Evolutionary conservation across 2,329 filamentous ascomycete genomes (phyloP), one percentile per base, ranked within the genome.

Genomic region (Colletotrichum karsti): DNA sequence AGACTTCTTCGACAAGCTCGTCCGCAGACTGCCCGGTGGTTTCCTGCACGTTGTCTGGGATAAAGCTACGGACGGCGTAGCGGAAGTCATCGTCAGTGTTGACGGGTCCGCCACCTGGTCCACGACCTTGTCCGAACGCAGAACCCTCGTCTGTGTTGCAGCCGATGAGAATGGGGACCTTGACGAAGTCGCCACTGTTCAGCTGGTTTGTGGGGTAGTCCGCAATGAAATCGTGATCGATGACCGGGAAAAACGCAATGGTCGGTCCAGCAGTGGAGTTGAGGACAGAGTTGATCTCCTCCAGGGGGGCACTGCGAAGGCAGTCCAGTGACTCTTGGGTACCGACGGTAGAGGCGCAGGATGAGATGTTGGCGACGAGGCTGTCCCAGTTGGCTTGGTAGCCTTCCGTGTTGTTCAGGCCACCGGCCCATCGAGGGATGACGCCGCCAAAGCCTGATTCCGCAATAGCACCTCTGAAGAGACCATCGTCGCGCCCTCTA

Each of bases 401-500:
- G 6, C 61, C 39, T 6, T 46, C 50, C 12, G 74, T 78, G n/a
- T 73, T 71, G 54, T 78, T 78, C 24, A 76, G 70, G 13, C 74
- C 73, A 13, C 76, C 74, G 7, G 70, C 65, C 37, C 71, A 74
- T 54, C 77, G 70, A 3, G 67, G 60, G 9, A 81, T 73, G 24
- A 75, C 72, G 6, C 74, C 75, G 2, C 78, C 77, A 30, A 80
- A 81, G 7, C 84, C 84, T 13, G 84, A 87, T 69, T 89, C 74
- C 39, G 80, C 80, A 18, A 87, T 86, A 2, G 79, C 86, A 6
- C 73, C 82, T 4, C 83, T 78, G 72, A 89, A 89, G 0, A 90
- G 80, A 0, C 78, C 77, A 61, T 88, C 84, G 54, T 87, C 79
- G 20, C 84, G 78, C 30, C 77, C 77, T 68, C 6, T n/a, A 3